These are phyloP conservation scores for Dictyostelium discoideum DNA, from an alignment of 78 protist genomes.

Conservation along the genomic window DNA sequence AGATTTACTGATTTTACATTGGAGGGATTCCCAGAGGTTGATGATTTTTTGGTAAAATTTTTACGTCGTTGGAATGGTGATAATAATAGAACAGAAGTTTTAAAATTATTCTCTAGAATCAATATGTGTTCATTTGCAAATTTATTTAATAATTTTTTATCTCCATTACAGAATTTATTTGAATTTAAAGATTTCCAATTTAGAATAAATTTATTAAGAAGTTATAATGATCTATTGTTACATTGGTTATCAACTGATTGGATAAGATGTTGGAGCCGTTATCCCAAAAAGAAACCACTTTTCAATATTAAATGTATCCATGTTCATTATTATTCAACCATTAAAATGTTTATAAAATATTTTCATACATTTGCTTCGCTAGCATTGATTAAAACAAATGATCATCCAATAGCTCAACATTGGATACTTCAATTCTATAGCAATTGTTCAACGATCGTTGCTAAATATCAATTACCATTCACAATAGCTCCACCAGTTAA, in stretches of 20 bases:
- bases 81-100: not conserved
- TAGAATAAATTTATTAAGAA: not conserved
- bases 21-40: not conserved
- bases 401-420: not conserved
- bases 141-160: not conserved
- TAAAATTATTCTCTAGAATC: not conserved
- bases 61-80: not conserved
- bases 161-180: not conserved
- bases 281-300: not conserved
- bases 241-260: not conserved
- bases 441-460: not conserved
- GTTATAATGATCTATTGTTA: not conserved
- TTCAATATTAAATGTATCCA: not conserved
- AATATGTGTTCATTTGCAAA: not conserved
- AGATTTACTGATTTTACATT: not conserved
- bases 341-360: not conserved
- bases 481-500: not conserved
- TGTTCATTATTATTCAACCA: not conserved
- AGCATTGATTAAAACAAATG: not conserved
- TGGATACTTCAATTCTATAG: not conserved
- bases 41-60: not conserved
- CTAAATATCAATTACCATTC: not conserved
- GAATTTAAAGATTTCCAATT: not conserved
- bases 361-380: not conserved
- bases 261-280: not conserved